Evolutionary conservation across 2,329 filamentous ascomycete species (phyloP).

Genomic region (Colletotrichum cordylinicola): DNA sequence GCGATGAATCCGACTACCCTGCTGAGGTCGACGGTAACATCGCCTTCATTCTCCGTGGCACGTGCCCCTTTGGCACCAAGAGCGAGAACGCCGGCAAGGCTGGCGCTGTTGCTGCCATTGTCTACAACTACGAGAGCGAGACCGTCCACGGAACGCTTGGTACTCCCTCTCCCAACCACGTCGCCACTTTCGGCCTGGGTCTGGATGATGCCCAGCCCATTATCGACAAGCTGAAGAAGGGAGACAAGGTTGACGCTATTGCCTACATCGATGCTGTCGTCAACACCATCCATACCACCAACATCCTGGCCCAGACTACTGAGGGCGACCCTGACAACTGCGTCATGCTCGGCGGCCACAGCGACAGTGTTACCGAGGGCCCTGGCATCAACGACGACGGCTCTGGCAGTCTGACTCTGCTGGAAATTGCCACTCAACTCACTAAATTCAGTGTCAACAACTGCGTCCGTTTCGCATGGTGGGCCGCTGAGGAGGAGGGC

Average conservation of each 20-base stretch:
- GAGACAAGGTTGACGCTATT: constrained; percentile 55
- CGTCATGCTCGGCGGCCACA: constrained; percentile 70
- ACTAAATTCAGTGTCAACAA: constrained; percentile 65
- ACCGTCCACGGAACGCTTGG: constrained; percentile 73
- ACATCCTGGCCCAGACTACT: constrained; percentile 68
- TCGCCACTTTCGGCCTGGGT: constrained; percentile 73
- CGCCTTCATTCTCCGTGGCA: constrained; percentile 73
- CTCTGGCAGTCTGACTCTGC: constrained; percentile 66
- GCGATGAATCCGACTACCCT: constrained; percentile 68
- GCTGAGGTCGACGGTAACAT: constrained; percentile 64
- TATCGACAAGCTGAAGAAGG: constrained; percentile 57
- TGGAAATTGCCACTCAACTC: constrained; percentile 68
- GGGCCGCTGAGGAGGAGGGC: constrained; percentile 71
- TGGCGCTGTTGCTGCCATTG: constrained; percentile 72
- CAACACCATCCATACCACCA: constrained; percentile 58
- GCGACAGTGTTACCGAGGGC: constrained; percentile 66
- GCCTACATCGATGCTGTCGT: constrained; percentile 67
- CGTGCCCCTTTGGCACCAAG: constrained; percentile 76
- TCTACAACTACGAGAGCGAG: constrained; percentile 76
- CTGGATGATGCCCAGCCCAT: constrained; percentile 63
- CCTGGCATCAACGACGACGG: constrained; percentile 83
- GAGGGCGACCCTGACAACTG: constrained; percentile 67
- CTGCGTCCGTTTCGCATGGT: constrained; percentile 72
- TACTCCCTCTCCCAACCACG: constrained; percentile 60
- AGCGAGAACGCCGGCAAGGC: constrained; percentile 70